Base-by-base conservation (phyloP, 2,329 filamentous ascomycete genomes). In the Cercospora canescens region DNA sequence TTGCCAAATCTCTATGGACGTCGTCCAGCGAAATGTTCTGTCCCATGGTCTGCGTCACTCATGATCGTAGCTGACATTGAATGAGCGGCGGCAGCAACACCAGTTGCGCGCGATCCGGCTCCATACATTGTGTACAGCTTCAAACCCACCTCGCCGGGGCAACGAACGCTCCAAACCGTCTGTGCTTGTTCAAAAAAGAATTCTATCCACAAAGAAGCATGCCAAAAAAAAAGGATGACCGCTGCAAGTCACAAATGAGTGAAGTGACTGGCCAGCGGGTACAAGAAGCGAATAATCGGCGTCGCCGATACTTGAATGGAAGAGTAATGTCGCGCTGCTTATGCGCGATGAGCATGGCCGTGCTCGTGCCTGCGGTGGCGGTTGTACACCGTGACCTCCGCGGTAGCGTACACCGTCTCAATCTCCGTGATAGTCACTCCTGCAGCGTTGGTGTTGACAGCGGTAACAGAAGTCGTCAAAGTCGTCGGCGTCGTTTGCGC, bases 391-490 rank as follows among this genome's bases (percentile, higher is more conserved):
- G 71, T 74, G 34, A 71, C 72, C 48, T 72, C 67, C 45, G 73
- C 67, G 37, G 74, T 76, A 48, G 69, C 73, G 39, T 69, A 63
- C 54, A 65, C 67, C 11, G 71, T 74, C 61, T 69, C 70, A 50
- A 73, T 41, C 57, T 70, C 67, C 24, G 70, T 72, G 52, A 82
- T 79, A 39, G 64, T 69, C 60, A 63, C 60, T 57, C 62, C 67
- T 41, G 65, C 67, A 32, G 52, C 62, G 34, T 66, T 67, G 66
- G 68, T 61, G 48, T 50, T 64, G 18, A 64, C 56, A 57, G 66
- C 66, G 48, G 69, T 67, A 34, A 69, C 65, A 58, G 69, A 64
- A 35, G 70, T 73, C 16, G 71, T 68, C 24, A 65, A 57, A 16
- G 69, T 66, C 35, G 70, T 69, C 59, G 70, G 72, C 56, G 62